Evolutionary conservation across 441 rosid species (phyloP).

Genomic region (Viola pubescens): DNA sequence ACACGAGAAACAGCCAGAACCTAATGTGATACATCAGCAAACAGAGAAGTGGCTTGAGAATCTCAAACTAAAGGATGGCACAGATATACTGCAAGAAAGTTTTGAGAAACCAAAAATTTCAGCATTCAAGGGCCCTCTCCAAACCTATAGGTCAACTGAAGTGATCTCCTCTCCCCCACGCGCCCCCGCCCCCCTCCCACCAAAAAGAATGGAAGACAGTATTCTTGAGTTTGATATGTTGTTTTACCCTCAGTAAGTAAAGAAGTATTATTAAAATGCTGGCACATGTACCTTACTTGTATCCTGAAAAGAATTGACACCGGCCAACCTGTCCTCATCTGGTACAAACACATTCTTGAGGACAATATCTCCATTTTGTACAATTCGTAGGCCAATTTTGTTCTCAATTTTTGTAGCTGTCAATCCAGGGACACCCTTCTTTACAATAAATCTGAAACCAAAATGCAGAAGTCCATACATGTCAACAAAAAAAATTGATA

Average conservation of each 20-base stretch:
- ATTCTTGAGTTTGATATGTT: neutral
- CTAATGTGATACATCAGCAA: conserved; percentile 25
- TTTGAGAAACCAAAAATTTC: neutral
- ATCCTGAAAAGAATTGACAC: conserved; percentile 86
- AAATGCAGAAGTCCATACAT: neutral
- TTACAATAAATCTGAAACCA: conserved; percentile 57
- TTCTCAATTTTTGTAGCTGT: conserved; percentile 75
- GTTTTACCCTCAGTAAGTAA: neutral
- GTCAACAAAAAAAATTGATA: no score
- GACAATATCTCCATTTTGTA: conserved; percentile 91
- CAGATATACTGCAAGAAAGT: neutral
- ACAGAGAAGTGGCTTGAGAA: conserved; percentile 3
- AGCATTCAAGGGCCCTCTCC: no score
- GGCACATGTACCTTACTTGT: conserved; percentile 59
- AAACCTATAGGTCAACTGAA: no score
- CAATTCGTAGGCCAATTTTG: conserved; percentile 88
- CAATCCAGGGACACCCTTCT: conserved; percentile 87
- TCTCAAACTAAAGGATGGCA: conserved; percentile 2
- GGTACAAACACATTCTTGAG: conserved; percentile 72
- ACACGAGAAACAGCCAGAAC: conserved; percentile 93
- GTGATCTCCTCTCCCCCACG: no score
- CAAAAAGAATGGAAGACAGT: neutral
- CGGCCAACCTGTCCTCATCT: conserved; percentile 82
- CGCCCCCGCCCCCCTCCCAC: no score
- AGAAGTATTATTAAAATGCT: no score